Evolutionary conservation across 805 yeast species (phyloP).

Genomic region (Saccharomycopsis sp.): DNA sequence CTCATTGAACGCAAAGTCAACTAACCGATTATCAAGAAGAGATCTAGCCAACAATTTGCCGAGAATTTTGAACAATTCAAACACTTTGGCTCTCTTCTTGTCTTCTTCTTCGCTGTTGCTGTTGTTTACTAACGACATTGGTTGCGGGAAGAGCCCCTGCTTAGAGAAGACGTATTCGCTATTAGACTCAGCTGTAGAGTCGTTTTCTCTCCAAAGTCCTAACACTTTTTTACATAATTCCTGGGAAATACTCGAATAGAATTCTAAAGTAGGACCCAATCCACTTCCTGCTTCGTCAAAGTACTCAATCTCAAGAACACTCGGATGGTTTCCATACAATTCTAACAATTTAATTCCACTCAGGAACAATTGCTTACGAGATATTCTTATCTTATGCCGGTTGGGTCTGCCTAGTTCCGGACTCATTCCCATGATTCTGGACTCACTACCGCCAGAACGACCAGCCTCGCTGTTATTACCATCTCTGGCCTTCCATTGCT

Average conservation of each 20-base stretch:
- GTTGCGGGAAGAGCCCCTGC: slow-evolving; percentile 70
- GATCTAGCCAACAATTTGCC: slow-evolving; percentile 88
- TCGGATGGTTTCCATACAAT: slow-evolving; percentile 71
- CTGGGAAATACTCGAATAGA: slow-evolving; percentile 73
- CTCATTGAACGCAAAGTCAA: slow-evolving; percentile 74
- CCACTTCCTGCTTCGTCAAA: slow-evolving; percentile 94
- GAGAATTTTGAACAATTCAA: slow-evolving; percentile 53
- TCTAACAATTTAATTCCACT: slow-evolving; percentile 77
- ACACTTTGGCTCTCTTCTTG: slow-evolving; percentile 29
- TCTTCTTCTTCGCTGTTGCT: slow-evolving; percentile 31
- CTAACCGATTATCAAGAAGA: slow-evolving; percentile 75
- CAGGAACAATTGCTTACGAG: slow-evolving; percentile 61
- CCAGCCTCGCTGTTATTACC: slow-evolving; percentile 31
- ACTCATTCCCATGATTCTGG: slow-evolving; percentile 25
- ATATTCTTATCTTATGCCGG: slow-evolving; percentile 72
- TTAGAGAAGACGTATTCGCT: slow-evolving; percentile 35
- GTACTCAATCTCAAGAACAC: slow-evolving; percentile 79
- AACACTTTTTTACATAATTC: slow-evolving; percentile 57
- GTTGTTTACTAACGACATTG: slow-evolving; percentile 31
- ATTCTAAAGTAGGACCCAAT: slow-evolving; percentile 91
- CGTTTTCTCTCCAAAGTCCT: slow-evolving; percentile 61
- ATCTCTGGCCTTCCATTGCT: slow-evolving; percentile 52
- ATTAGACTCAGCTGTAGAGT: slow-evolving; percentile 26
- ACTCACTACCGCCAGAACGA: slow-evolving; percentile 26
- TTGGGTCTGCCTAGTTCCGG: slow-evolving; percentile 68